These are phyloP conservation scores for Magnaporthiopsis incrustans DNA, from an alignment of 2,329 filamentous ascomycete species.

Conservation along the genomic window DNA sequence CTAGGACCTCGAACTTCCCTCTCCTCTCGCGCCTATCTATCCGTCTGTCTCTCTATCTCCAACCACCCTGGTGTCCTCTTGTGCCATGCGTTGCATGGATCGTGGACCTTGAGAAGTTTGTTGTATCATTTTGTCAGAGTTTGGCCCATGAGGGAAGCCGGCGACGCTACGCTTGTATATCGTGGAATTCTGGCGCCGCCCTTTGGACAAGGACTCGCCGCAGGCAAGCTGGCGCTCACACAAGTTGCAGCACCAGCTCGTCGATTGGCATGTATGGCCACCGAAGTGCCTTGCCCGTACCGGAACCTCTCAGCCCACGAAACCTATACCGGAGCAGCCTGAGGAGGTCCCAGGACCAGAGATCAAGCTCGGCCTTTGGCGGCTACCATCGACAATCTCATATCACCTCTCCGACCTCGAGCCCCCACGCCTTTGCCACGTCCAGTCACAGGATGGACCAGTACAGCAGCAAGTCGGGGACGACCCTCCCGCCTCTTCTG, in stretches of 20 bases:
- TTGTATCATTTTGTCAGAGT: no score
- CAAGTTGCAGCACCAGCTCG: slow-evolving; percentile 35
- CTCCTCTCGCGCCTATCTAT: neutral
- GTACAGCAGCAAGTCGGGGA: slow-evolving; percentile 27
- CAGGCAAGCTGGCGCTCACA: slow-evolving; percentile 24
- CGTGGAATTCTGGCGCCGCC: neutral
- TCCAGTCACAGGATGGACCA: slow-evolving; percentile 42
- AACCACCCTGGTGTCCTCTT: no score
- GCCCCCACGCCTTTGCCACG: slow-evolving; percentile 36
- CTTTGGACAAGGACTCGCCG: neutral
- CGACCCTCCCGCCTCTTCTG: slow-evolving; percentile 45
- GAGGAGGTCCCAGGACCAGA: slow-evolving; percentile 40
- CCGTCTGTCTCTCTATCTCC: neutral
- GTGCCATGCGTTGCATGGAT: no score
- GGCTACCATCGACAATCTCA: slow-evolving; percentile 38
- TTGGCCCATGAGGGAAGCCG: no score
- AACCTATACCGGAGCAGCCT: slow-evolving; percentile 46
- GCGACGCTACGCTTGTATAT: neutral
- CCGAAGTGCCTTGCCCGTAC: slow-evolving; percentile 44
- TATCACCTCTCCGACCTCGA: slow-evolving; percentile 47
- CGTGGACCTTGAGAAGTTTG: neutral
- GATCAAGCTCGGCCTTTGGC: slow-evolving; percentile 43
- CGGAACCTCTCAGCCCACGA: slow-evolving; percentile 40
- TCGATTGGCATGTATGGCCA: slow-evolving; percentile 51
- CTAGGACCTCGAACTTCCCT: slow-evolving; percentile 6